phyloP scores from a whole-genome alignment of 371 early-diverging fungal species.

The Mycotypha africana region DNA sequence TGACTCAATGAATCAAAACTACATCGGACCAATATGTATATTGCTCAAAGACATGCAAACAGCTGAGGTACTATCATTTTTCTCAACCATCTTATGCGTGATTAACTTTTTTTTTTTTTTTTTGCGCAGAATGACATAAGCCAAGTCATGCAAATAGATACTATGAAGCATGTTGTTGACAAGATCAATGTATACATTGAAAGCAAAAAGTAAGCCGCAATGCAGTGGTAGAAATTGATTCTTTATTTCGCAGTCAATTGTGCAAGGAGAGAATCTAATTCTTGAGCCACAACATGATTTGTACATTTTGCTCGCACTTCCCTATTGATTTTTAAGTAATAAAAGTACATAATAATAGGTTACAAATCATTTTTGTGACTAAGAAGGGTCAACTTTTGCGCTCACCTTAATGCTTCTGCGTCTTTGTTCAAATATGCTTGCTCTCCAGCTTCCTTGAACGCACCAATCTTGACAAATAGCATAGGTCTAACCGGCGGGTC shows the following conservation, averaged over 20 bases:
- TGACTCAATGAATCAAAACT: constrained; percentile 3
- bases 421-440: constrained; percentile 70
- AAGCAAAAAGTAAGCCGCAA: no score
- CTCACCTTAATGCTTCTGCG: constrained; percentile 56
- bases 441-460: constrained; percentile 73
- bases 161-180: constrained; percentile 2
- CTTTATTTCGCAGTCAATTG: constrained; percentile 44
- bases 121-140: background rate
- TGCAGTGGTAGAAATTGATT: no score
- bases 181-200: background rate
- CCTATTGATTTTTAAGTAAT: constrained; percentile 15
- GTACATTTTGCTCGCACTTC: constrained; percentile 48
- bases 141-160: constrained; percentile 2
- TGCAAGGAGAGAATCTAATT: constrained; percentile 46
- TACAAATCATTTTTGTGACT: background rate
- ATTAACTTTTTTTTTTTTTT: background rate
- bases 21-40: background rate
- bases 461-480: constrained; percentile 71
- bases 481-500: constrained; percentile 62
- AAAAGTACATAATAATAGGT: background rate
- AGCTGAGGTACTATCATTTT: background rate
- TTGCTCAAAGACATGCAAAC: background rate
- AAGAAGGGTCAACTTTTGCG: constrained; percentile 1
- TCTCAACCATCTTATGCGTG: no score
- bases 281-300: constrained; percentile 48